Conservation (phyloP, 805 yeast species). For the Wickerhamiella vanderwaltii region DNA sequence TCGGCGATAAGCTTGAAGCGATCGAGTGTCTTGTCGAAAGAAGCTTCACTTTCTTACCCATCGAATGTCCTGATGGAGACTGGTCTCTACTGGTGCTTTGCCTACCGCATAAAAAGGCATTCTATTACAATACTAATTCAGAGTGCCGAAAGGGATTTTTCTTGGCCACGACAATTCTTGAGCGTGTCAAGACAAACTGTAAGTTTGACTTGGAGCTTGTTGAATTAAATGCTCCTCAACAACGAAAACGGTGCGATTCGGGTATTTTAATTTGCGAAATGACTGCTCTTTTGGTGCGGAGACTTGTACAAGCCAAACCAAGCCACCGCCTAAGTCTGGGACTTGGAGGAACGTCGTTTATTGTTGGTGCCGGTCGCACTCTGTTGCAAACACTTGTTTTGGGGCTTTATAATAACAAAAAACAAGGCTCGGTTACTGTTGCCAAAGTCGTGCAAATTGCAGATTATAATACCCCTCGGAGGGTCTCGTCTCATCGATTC, state of each 20-base stretch:
- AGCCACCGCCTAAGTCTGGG: conserved; percentile 25
- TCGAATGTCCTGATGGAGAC: conserved; percentile 41
- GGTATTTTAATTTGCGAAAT: conserved; percentile 33
- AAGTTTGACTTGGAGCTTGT: conserved; percentile 22
- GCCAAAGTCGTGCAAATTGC: background rate
- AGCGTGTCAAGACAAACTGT: background rate
- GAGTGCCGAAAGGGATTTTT: conserved; percentile 5
- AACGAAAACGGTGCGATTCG: conserved; percentile 39
- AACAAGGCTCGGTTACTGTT: background rate
- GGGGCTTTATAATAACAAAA: background rate
- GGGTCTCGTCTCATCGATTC: background rate
- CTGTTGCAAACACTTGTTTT: conserved; percentile 8
- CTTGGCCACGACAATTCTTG: background rate
- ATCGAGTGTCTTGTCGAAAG: background rate
- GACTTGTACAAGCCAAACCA: conserved; percentile 18
- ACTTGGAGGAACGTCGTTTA: conserved; percentile 20
- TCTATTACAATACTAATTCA: conserved; percentile 9
- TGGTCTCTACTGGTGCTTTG: conserved; percentile 13
- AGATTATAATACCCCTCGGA: background rate
- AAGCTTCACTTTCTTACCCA: conserved; percentile 48
- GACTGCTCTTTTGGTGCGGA: conserved; percentile 21
- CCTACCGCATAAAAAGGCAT: background rate
- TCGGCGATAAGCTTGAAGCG: background rate
- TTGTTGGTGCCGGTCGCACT: conserved; percentile 13
- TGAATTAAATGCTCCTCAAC: conserved; percentile 35